These are phyloP conservation scores for Mycogone perniciosa DNA, from an alignment of 2,329 filamentous ascomycete species.

Conservation along the genomic window DNA sequence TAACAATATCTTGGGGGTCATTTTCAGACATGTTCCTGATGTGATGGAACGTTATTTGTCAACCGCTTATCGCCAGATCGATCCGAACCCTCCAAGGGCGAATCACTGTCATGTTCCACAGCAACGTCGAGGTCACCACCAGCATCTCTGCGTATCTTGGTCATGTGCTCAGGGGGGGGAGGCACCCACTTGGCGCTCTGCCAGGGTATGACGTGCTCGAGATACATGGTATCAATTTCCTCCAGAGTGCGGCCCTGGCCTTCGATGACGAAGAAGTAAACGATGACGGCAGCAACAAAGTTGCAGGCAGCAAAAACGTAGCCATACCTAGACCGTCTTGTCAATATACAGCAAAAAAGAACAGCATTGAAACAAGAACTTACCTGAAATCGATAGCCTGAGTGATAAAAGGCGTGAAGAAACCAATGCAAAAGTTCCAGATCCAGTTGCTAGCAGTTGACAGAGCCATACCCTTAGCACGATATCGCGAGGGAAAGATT, in stretches of 20 bases:
- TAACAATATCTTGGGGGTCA: too few relatives aligned
- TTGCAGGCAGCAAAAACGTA: conserved; percentile 72
- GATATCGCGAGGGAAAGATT: conserved; percentile 57
- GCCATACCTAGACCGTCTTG: conserved; percentile 38
- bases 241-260: conserved; percentile 67
- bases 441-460: conserved; percentile 59
- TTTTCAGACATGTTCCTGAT: too few relatives aligned
- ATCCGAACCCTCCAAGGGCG: neutral
- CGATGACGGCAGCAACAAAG: conserved; percentile 54
- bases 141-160: conserved; percentile 34
- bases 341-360: neutral
- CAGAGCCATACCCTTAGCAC: conserved; percentile 54
- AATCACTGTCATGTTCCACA: conserved; percentile 1
- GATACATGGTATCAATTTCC: conserved; percentile 75
- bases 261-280: conserved; percentile 75
- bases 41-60: too few relatives aligned
- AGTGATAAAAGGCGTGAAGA: conserved; percentile 77
- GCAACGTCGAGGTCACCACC: conserved; percentile 32
- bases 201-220: conserved; percentile 57
- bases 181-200: conserved; percentile 52
- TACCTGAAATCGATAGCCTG: conserved; percentile 61
- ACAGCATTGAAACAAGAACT: neutral
- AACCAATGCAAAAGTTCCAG: conserved; percentile 70
- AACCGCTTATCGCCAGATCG: too few relatives aligned
- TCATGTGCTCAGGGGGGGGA: conserved; percentile 38